phyloP scores from a whole-genome alignment of 345 rosid species.

The Salix caprea region DNA sequence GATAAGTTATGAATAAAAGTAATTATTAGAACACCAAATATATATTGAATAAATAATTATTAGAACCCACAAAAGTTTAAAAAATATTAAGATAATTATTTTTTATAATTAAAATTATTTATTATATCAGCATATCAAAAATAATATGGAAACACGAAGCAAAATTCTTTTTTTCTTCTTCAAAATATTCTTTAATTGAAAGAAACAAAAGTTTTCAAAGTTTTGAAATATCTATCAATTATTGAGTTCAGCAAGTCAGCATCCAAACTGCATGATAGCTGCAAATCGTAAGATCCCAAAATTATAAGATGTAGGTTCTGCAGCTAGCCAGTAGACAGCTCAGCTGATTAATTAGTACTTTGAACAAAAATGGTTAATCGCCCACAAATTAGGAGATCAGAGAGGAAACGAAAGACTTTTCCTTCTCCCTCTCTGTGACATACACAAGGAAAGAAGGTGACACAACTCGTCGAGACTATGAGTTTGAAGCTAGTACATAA shows the following conservation, averaged over 20 bases:
- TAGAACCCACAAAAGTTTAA: no score
- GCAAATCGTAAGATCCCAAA: not conserved
- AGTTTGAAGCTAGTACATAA: not conserved
- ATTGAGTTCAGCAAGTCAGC: not conserved
- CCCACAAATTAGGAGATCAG: not conserved
- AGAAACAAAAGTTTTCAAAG: no score
- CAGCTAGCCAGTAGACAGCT: not conserved
- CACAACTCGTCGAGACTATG: not conserved
- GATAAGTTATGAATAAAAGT: no score
- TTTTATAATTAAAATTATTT: no score
- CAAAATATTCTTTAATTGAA: no score
- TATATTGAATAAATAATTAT: no score
- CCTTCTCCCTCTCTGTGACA: not conserved
- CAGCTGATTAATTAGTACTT: not conserved
- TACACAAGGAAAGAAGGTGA: not conserved
- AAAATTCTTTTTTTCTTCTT: no score
- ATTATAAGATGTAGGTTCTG: not conserved
- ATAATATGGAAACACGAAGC: no score
- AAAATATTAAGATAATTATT: no score
- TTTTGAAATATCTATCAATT: no score
- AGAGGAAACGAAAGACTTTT: not conserved
- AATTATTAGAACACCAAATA: no score
- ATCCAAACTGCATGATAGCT: constrained; percentile 7
- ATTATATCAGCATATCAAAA: no score
- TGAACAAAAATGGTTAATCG: not conserved